Conservation (phyloP, 176 grass and related monocot species). For the Avena sativa region DNA sequence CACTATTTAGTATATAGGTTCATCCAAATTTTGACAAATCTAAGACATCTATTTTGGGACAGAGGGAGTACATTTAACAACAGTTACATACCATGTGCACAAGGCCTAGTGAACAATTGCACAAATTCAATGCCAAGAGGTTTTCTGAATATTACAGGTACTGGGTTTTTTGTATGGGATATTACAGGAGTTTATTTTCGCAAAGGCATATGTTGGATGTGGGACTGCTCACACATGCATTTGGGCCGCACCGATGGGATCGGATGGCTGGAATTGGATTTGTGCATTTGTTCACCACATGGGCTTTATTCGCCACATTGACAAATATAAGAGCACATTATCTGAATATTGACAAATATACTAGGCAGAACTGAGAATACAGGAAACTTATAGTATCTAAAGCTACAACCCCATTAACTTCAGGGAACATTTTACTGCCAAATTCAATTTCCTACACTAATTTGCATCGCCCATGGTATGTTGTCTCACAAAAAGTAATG, state of each 20-base stretch:
- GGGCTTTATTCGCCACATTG: not conserved
- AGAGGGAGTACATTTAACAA: too few species aligned
- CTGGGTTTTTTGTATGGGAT: not conserved
- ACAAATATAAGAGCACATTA: not conserved
- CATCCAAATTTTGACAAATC: too few species aligned
- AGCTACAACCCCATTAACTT: constrained; percentile 13
- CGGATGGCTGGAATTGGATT: not conserved
- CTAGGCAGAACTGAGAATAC: constrained; percentile 18
- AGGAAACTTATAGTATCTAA: not conserved
- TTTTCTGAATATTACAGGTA: not conserved
- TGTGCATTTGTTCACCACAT: not conserved
- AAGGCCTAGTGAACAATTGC: too few species aligned
- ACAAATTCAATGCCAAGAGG: not conserved
- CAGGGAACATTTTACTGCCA: not conserved
- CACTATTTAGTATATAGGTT: too few species aligned
- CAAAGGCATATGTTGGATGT: not conserved
- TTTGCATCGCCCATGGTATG: constrained; percentile 26
- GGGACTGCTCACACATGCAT: not conserved
- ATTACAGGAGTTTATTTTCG: not conserved
- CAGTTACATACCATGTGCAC: too few species aligned
- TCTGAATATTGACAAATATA: not conserved
- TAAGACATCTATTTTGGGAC: too few species aligned
- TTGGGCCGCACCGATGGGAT: not conserved
- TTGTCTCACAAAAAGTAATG: not conserved
- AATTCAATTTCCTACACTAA: not conserved